Evolutionary conservation across 1,139 yeast species (phyloP), one percentile per base, ranked within the genome.

Genomic region (Pneumocystis wakefieldiae): DNA sequence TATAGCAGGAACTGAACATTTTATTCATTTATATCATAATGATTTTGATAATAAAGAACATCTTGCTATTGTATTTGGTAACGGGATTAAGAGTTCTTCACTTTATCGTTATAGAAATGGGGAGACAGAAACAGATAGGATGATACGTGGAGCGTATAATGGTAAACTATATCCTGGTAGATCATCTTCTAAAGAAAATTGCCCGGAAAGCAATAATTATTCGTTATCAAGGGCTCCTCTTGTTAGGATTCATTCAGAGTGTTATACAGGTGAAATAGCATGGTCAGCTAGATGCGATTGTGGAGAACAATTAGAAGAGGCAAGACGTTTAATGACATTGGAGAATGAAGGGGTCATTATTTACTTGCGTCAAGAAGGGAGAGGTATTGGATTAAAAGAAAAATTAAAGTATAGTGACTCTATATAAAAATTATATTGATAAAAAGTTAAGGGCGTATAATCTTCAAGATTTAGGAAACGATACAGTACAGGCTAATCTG

Each of bases 211-310:
- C 28, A 57, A 59, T n/a, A 38, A 29, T 15, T 48, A 6, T 48
- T 5, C 66, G 7, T 39, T 58, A 15, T 36, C 28, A 63, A 63
- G 68, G n/a, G 69, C 76, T 60, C 77, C 87, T 67, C 71, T 89
- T 73, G 83, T 86, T 68, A 81, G 98, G 67, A 90, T 94, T 68
- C 99, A 94, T 73, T 87, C 96, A 5, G 99, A 94, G 73, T 94
- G 98, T 74, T 94, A 92, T 76, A 94, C 99, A 0, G 98, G 98
- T 7, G 99, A 94, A 73, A 92, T 97, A 1, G 97, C 97, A 14
- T 94, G 98, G 97, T 84, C 94, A 65, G 97, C 98, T 1, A 81
- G 99, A 63, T 94, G 98, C 74, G 98, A 94, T 75, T 94, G 99
- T 75, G 99, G 98, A 15, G 98, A 94, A 74, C 98, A 94, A 77